These are phyloP conservation scores for Camellia oleifera DNA, from an alignment of 179 eudicot species.

Conservation along the genomic window DNA sequence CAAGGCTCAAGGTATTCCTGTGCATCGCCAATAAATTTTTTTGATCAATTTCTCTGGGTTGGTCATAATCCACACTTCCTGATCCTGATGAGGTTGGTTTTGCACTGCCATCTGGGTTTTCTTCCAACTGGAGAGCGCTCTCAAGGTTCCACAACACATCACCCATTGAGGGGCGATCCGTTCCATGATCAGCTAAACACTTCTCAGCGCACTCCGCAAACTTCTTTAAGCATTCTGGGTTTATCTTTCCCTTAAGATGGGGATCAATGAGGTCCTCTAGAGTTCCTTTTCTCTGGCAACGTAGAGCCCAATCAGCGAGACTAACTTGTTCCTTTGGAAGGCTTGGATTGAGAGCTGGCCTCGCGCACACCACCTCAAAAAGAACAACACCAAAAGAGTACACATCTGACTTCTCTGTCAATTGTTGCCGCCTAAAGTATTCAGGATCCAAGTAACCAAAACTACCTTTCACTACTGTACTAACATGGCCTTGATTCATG, in stretches of 20 bases:
- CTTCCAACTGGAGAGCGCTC: constrained; percentile 38
- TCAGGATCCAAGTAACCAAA: constrained; percentile 82
- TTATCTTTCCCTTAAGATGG: constrained; percentile 44
- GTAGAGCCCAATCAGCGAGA: constrained; percentile 44
- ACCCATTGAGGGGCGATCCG: constrained; percentile 52
- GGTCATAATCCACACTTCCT: constrained; percentile 14
- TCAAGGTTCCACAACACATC: constrained; percentile 59
- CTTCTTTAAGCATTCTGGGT: constrained; percentile 44
- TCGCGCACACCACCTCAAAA: constrained; percentile 72
- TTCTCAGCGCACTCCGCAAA: constrained; percentile 46
- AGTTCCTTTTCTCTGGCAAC: constrained; percentile 37
- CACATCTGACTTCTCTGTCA: constrained; percentile 77
- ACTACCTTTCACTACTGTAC: constrained; percentile 84
- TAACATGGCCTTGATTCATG: constrained; percentile 67
- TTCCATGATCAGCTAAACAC: constrained; percentile 50
- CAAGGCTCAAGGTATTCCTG: constrained; percentile 40
- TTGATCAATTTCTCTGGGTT: constrained; percentile 20
- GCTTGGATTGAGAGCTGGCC: constrained; percentile 72
- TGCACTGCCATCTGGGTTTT: constrained; percentile 21
- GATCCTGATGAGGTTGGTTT: background rate
- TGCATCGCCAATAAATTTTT: constrained; percentile 41
- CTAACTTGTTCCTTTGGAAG: constrained; percentile 95
- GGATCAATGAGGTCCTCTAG: constrained; percentile 59
- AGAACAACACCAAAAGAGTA: constrained; percentile 82
- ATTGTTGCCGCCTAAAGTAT: constrained; percentile 65